phyloP scores from a whole-genome alignment of 2,329 filamentous ascomycete species.

The Pseudocercospora musae region DNA sequence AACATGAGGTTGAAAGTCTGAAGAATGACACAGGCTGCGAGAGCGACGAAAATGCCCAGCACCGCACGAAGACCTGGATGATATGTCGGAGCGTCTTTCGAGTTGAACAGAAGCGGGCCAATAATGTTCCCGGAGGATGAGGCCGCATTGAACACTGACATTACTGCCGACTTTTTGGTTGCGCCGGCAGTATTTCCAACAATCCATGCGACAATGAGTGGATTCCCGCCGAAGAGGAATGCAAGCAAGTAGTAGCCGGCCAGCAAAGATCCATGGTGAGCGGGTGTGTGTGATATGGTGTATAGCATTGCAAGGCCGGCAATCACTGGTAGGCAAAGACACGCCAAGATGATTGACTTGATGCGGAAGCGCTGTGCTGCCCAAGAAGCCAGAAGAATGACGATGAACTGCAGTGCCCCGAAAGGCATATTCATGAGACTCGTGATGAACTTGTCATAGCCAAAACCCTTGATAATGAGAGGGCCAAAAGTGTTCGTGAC shows the following conservation, averaged over 20 bases:
- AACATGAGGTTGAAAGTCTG: slow-evolving; percentile 56
- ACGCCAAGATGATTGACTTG: slow-evolving; percentile 56
- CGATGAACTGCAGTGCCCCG: slow-evolving; percentile 57
- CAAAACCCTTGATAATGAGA: slow-evolving; percentile 59
- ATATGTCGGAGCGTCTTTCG: slow-evolving; percentile 58
- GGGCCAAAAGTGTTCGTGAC: slow-evolving; percentile 65
- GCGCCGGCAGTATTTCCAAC: slow-evolving; percentile 65
- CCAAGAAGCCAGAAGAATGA: slow-evolving; percentile 59
- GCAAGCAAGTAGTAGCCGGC: slow-evolving; percentile 64
- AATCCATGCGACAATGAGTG: slow-evolving; percentile 66
- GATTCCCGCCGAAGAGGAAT: slow-evolving; percentile 64
- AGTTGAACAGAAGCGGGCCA: slow-evolving; percentile 61
- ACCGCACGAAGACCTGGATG: slow-evolving; percentile 56
- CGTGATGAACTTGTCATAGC: slow-evolving; percentile 56
- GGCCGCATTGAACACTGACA: slow-evolving; percentile 63
- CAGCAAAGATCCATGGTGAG: slow-evolving; percentile 50
- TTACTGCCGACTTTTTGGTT: slow-evolving; percentile 64
- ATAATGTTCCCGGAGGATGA: slow-evolving; percentile 62
- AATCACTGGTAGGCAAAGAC: slow-evolving; percentile 58
- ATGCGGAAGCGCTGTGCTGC: slow-evolving; percentile 55
- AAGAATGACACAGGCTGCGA: slow-evolving; percentile 52
- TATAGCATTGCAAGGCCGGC: slow-evolving; percentile 59
- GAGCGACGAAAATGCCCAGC: slow-evolving; percentile 53
- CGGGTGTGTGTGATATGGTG: slow-evolving; percentile 45
- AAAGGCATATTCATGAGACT: slow-evolving; percentile 67